Evolutionary conservation across 352 stramenopile species (phyloP).

Genomic region (Phytophthora meadii): DNA sequence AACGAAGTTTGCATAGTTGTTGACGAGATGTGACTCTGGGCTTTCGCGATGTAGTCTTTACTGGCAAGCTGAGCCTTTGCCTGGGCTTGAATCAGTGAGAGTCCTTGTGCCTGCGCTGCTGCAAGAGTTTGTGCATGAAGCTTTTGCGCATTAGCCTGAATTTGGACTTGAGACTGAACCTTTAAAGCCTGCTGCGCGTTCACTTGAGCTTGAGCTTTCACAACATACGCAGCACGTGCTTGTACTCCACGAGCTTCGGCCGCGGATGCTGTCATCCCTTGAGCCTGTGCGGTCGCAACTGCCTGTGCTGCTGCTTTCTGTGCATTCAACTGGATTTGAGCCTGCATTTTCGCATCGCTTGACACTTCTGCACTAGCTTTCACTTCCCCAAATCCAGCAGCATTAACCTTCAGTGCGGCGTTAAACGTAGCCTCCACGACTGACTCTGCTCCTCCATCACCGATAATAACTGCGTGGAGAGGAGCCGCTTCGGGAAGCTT

Average conservation of each 20-base stretch:
- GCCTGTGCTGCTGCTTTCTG: conserved; percentile 86
- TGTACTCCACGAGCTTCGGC: conserved; percentile 84
- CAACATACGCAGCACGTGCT: conserved; percentile 84
- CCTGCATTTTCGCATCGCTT: conserved; percentile 83
- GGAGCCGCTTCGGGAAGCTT: conserved; percentile 89
- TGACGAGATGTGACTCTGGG: conserved; percentile 83
- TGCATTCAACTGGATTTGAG: conserved; percentile 86
- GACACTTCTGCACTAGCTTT: conserved; percentile 44
- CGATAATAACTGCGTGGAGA: conserved; percentile 90
- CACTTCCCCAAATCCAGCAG: conserved; percentile 40
- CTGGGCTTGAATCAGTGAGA: conserved; percentile 88
- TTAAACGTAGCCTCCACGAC: conserved; percentile 95
- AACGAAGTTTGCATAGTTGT: conserved; percentile 60
- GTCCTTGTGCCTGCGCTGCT: conserved; percentile 82
- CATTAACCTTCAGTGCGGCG: conserved; percentile 65
- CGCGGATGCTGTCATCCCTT: conserved; percentile 72
- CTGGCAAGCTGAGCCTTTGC: conserved; percentile 88
- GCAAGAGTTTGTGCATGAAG: conserved; percentile 86
- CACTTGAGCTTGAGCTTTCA: conserved; percentile 87
- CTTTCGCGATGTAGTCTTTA: conserved; percentile 92
- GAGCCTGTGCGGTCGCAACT: conserved; percentile 75
- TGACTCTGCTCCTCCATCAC: conserved; percentile 87
- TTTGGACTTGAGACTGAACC: conserved; percentile 89
- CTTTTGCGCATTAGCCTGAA: conserved; percentile 91
- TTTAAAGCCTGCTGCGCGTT: conserved; percentile 85